Conservation (phyloP, 495 filamentous ascomycete genomes). For the Penicillium daleae region DNA sequence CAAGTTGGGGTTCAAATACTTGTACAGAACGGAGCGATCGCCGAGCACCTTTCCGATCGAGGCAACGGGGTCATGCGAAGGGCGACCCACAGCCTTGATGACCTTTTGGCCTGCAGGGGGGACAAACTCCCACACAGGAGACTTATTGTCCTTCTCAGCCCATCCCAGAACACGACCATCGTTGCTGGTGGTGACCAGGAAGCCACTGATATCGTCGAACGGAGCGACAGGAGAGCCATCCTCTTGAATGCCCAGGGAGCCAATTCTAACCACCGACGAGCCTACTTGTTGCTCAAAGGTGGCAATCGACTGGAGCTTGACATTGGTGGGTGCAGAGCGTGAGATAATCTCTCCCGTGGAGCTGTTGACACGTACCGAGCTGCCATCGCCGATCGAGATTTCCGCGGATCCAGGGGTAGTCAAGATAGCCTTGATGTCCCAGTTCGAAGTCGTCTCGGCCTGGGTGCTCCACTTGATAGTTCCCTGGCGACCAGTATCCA, state of each 20-base stretch:
- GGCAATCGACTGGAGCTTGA: conserved; percentile 40
- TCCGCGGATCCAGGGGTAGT: conserved; percentile 60
- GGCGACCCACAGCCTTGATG: conserved; percentile 64
- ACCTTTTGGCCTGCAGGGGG: conserved; percentile 69
- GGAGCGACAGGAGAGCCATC: conserved; percentile 40
- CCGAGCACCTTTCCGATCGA: conserved; percentile 94
- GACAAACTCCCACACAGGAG: conserved; percentile 74
- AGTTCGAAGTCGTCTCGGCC: conserved; percentile 59
- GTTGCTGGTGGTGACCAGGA: conserved; percentile 64
- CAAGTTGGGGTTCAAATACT: conserved; percentile 91
- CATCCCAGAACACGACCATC: conserved; percentile 66
- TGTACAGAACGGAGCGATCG: conserved; percentile 91
- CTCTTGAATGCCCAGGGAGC: conserved; percentile 37
- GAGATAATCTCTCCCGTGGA: conserved; percentile 60
- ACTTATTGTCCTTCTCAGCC: conserved; percentile 48
- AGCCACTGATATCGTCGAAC: conserved; percentile 32
- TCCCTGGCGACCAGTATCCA: conserved; percentile 77
- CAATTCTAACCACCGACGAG: conserved; percentile 27
- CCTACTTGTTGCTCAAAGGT: conserved; percentile 29
- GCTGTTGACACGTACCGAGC: conserved; percentile 58
- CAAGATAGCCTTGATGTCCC: conserved; percentile 71
- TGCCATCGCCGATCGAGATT: conserved; percentile 60
- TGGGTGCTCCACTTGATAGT: conserved; percentile 74
- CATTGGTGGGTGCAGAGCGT: conserved; percentile 30
- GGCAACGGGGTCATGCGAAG: conserved; percentile 82